Conservation (phyloP, 1,139 yeast genomes). For the Saccharomyces hybrid region DNA sequence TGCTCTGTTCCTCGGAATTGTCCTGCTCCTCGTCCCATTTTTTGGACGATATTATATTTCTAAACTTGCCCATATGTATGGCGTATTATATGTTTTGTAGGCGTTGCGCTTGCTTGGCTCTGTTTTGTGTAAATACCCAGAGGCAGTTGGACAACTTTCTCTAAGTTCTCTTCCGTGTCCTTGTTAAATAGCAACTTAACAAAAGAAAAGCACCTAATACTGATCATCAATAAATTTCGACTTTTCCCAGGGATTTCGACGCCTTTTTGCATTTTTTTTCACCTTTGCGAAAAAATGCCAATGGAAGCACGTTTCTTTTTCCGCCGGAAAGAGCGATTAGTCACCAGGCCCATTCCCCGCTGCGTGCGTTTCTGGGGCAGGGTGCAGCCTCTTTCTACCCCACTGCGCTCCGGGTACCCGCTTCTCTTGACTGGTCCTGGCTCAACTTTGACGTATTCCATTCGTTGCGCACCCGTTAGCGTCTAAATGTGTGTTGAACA, state of each 20-base stretch:
- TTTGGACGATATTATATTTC: not conserved
- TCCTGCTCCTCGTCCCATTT: not conserved
- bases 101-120: not conserved
- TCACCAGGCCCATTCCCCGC: not conserved
- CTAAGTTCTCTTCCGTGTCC: not conserved
- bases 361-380: not conserved
- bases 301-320: not conserved
- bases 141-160: not conserved
- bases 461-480: too few species aligned
- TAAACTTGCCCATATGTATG: not conserved
- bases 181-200: not conserved
- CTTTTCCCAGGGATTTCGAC: not conserved
- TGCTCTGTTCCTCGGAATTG: not conserved
- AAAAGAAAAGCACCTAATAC: not conserved
- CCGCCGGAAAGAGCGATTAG: not conserved
- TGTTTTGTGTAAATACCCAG: not conserved
- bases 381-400: conserved; percentile 1
- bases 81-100: not conserved
- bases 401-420: not conserved
- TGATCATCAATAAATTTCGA: not conserved
- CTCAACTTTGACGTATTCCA: not conserved
- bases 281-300: not conserved
- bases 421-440: not conserved
- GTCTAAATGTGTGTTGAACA: too few species aligned
- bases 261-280: not conserved